Conservation (phyloP, 2,329 filamentous ascomycete genomes). For the Graphiopsis chlorocephala region DNA sequence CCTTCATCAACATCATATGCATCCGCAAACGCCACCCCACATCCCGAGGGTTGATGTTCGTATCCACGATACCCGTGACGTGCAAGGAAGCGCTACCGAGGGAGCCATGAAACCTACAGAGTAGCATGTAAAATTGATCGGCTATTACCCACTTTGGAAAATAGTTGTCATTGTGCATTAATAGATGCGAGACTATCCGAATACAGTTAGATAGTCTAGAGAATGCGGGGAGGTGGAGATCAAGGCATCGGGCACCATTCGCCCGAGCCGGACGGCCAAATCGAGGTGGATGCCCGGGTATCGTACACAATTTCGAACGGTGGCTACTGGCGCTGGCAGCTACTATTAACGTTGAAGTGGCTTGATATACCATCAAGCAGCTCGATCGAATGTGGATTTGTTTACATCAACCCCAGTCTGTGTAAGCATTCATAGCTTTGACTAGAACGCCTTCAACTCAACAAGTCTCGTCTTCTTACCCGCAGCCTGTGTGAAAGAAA, state of each 20-base stretch:
- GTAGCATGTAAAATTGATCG: not conserved
- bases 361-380: no score
- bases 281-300: not conserved
- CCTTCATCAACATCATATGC: not conserved
- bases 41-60: not conserved
- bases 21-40: not conserved
- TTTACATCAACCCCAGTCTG: not conserved
- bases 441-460: slow-evolving; percentile 38
- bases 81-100: not conserved
- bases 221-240: not conserved
- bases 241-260: not conserved
- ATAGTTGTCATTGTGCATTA: not conserved
- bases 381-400: not conserved
- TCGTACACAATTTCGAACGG: no score
- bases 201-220: not conserved
- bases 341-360: no score
- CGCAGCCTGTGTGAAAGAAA: slow-evolving; percentile 35
- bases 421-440: not conserved
- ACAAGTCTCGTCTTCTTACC: slow-evolving; percentile 37
- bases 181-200: not conserved
- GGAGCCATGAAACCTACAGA: not conserved
- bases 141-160: not conserved
- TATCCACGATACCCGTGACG: not conserved
- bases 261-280: not conserved
- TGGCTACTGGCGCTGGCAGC: no score